These are phyloP conservation scores for Chaetoceros muelleri DNA, from an alignment of 108 stramenopile species.

Conservation along the genomic window DNA sequence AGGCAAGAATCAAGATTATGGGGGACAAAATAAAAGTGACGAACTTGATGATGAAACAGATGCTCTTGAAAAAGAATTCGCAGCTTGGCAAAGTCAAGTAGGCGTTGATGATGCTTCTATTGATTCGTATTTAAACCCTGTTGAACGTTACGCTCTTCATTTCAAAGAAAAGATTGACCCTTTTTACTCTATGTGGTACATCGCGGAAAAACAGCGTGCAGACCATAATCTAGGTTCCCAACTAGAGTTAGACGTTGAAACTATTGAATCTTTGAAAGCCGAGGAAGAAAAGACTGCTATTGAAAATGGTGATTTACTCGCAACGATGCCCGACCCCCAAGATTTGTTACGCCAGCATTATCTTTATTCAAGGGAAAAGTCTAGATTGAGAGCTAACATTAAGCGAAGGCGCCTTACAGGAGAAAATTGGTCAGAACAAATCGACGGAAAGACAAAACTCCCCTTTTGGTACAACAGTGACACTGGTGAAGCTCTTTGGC, in stretches of 20 bases:
- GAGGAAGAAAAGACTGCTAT: constrained; percentile 58
- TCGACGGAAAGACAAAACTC: constrained; percentile 39
- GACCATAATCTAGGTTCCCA: constrained; percentile 10
- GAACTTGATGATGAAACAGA: constrained; percentile 25
- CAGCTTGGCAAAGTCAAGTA: constrained; percentile 79
- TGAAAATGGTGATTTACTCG: constrained; percentile 74
- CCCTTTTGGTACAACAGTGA: constrained; percentile 78
- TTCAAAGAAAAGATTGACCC: constrained; percentile 71
- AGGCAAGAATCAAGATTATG: constrained; percentile 7
- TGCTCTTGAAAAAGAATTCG: constrained; percentile 85
- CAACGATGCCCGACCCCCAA: constrained; percentile 51
- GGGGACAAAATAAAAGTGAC: constrained; percentile 11
- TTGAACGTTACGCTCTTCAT: constrained; percentile 55
- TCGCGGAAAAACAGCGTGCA: constrained; percentile 41
- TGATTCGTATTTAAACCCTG: constrained; percentile 60
- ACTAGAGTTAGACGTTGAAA: constrained; percentile 58
- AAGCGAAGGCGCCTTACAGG: constrained; percentile 68
- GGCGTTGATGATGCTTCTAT: constrained; percentile 71
- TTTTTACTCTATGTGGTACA: constrained; percentile 57
- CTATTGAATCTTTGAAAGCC: constrained; percentile 51
- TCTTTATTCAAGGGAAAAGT: constrained; percentile 63
- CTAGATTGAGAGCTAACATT: constrained; percentile 52
- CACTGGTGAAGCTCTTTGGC: constrained; percentile 78
- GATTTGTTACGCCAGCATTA: constrained; percentile 62
- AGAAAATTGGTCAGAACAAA: constrained; percentile 45